Conservation (phyloP, 768 basidiomycete species). For the Melanogaster broomeanus region DNA sequence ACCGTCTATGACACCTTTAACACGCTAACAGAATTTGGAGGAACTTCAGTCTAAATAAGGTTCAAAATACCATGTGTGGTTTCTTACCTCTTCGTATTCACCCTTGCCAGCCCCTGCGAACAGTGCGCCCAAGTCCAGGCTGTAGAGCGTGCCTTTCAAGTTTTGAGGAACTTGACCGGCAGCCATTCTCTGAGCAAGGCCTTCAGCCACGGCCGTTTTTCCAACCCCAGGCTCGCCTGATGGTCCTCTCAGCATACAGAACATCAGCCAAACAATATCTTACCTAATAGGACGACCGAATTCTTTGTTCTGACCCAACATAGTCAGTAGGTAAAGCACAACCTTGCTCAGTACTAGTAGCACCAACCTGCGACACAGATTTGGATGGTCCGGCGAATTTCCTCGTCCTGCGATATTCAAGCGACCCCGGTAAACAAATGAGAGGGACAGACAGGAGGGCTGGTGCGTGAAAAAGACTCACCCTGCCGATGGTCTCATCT, state of each 20-base stretch:
- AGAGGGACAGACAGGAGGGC: too few species aligned
- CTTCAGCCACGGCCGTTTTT: constrained; percentile 8
- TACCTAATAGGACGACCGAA: constrained; percentile 8
- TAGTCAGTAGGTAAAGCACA: background rate
- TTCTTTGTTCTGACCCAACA: constrained; percentile 5
- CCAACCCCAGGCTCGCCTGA: constrained; percentile 10
- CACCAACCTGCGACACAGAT: constrained; percentile 7
- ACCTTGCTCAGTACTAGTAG: background rate
- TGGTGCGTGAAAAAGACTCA: background rate
- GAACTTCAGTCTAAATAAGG: background rate
- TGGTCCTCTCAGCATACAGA: background rate
- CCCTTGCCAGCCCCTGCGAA: constrained; percentile 10
- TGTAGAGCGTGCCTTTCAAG: constrained; percentile 6
- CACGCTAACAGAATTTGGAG: constrained; percentile 1
- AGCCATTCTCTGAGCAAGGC: constrained; percentile 7
- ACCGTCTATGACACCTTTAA: constrained; percentile 10
- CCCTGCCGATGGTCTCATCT: constrained; percentile 9
- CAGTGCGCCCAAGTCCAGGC: constrained; percentile 5
- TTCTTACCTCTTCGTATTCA: constrained; percentile 8
- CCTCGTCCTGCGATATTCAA: constrained; percentile 2
- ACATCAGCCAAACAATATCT: background rate
- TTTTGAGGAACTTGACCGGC: constrained; percentile 6
- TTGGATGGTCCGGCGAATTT: constrained; percentile 8
- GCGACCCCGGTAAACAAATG: too few species aligned
- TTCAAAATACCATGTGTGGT: background rate